A percentile compares a stretch with the other conserved stretches of the same genome.
Conservation (phyloP, 768 basidiomycete species). For the Neoboletus magnificus region DNA sequence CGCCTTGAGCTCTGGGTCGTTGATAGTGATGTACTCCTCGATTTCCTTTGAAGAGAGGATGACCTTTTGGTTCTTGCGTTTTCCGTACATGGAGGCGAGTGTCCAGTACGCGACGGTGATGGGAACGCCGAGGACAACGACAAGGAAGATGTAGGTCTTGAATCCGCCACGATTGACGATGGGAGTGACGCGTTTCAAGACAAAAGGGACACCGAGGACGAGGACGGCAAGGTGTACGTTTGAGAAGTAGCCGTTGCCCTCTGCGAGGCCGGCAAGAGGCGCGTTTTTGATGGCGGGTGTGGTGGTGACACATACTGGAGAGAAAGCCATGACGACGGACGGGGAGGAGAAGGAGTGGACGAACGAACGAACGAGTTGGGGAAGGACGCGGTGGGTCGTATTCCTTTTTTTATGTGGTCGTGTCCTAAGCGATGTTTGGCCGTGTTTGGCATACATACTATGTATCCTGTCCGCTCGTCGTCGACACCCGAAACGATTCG, state of each 20-base stretch:
- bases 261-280: constrained; percentile 74
- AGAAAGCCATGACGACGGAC: constrained; percentile 38
- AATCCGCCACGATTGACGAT: constrained; percentile 81
- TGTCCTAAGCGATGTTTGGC: constrained; percentile 15
- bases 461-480: background rate
- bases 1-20: constrained; percentile 75
- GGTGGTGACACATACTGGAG: constrained; percentile 58
- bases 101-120: constrained; percentile 87
- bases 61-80: constrained; percentile 82
- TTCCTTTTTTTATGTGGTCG: constrained; percentile 19
- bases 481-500: too few species aligned
- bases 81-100: constrained; percentile 76
- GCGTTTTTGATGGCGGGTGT: constrained; percentile 82
- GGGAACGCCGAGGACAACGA: constrained; percentile 71
- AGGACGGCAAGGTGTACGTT: constrained; percentile 75
- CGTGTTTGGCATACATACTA: constrained; percentile 8
- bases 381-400: background rate
- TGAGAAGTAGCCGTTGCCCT: constrained; percentile 83
- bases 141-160: constrained; percentile 81
- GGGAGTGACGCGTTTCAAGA: constrained; percentile 80
- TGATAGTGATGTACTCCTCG: constrained; percentile 88
- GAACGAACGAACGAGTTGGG: constrained; percentile 19
- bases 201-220: constrained; percentile 77
- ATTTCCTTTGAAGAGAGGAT: constrained; percentile 79
- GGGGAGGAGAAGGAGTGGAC: constrained; percentile 13